Percentiles rank a stretch among this genome's conserved stretches.
These are phyloP conservation scores for Triticum urartu DNA, from an alignment of 176 grass and related monocot species.

Conservation along the genomic window DNA sequence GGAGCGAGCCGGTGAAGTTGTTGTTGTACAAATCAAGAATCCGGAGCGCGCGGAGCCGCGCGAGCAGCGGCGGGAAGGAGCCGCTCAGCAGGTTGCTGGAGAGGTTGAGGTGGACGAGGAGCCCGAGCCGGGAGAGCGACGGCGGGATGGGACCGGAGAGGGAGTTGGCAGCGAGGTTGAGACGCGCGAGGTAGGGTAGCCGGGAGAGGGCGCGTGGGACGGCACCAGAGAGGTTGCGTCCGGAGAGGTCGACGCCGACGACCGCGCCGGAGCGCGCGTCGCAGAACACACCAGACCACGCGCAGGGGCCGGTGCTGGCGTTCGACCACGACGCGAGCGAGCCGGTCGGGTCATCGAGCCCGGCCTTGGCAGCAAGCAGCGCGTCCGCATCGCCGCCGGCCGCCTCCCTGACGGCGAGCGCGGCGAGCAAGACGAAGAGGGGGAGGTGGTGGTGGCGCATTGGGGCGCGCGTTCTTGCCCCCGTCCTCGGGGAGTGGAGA, in stretches of 20 bases:
- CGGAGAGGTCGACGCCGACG: slow-evolving; percentile 68
- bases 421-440: slow-evolving; percentile 2
- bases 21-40: slow-evolving; percentile 90
- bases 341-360: slow-evolving; percentile 48
- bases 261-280: slow-evolving; percentile 33
- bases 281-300: slow-evolving; percentile 61
- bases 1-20: slow-evolving; percentile 67
- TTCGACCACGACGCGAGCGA: slow-evolving; percentile 53
- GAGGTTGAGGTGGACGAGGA: slow-evolving; percentile 74
- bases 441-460: slow-evolving; percentile 10
- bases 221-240: slow-evolving; percentile 63
- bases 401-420: neutral
- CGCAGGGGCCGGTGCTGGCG: slow-evolving; percentile 16
- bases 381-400: slow-evolving; percentile 38
- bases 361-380: slow-evolving; percentile 61
- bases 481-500: slow-evolving; percentile 29
- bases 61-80: slow-evolving; percentile 50
- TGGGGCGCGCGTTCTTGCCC: slow-evolving; percentile 8
- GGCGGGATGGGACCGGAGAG: slow-evolving; percentile 51
- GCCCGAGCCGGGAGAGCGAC: slow-evolving; percentile 34
- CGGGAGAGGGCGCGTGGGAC: slow-evolving; percentile 37
- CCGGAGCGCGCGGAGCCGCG: slow-evolving; percentile 41
- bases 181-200: slow-evolving; percentile 30
- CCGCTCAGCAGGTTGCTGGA: slow-evolving; percentile 79
- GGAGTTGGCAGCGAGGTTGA: slow-evolving; percentile 55